These are phyloP conservation scores for Entomophthora muscae DNA, from an alignment of 371 early-diverging fungal species.

Conservation along the genomic window DNA sequence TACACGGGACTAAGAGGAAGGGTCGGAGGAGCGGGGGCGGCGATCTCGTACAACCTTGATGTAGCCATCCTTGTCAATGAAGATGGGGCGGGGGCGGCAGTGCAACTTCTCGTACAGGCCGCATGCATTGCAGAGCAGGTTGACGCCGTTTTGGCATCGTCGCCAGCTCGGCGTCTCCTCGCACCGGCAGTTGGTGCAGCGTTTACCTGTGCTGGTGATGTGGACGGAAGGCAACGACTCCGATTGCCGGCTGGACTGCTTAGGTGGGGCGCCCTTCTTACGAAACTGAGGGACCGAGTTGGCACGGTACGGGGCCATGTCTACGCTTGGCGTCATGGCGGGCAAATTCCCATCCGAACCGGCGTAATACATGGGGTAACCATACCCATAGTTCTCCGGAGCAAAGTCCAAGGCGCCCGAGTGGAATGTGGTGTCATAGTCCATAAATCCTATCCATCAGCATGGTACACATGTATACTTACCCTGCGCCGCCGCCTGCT, in stretches of 20 bases:
- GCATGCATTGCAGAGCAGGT: slow-evolving; percentile 12
- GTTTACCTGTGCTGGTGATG: not conserved
- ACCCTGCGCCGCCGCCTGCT: too few relatives aligned
- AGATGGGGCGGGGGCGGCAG: not conserved
- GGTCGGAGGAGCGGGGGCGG: not conserved
- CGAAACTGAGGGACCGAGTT: not conserved
- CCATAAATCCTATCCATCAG: too few relatives aligned
- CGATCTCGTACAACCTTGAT: not conserved
- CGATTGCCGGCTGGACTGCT: not conserved
- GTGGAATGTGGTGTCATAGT: too few relatives aligned
- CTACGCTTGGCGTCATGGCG: not conserved
- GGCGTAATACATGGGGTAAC: not conserved
- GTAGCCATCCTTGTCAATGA: not conserved
- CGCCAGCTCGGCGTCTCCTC: slow-evolving; percentile 13
- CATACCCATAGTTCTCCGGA: not conserved
- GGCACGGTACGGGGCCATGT: not conserved
- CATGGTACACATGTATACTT: too few relatives aligned
- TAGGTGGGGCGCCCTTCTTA: not conserved
- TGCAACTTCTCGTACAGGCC: slow-evolving; percentile 11
- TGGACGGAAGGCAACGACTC: not conserved
- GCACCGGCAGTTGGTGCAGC: slow-evolving; percentile 12
- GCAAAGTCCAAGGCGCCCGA: not conserved
- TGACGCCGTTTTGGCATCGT: slow-evolving; percentile 9
- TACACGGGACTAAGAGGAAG: not conserved
- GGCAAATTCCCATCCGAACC: not conserved